Evolutionary conservation across 306 rosid genomes (phyloP).

Genomic region (Lotus japonicus): DNA sequence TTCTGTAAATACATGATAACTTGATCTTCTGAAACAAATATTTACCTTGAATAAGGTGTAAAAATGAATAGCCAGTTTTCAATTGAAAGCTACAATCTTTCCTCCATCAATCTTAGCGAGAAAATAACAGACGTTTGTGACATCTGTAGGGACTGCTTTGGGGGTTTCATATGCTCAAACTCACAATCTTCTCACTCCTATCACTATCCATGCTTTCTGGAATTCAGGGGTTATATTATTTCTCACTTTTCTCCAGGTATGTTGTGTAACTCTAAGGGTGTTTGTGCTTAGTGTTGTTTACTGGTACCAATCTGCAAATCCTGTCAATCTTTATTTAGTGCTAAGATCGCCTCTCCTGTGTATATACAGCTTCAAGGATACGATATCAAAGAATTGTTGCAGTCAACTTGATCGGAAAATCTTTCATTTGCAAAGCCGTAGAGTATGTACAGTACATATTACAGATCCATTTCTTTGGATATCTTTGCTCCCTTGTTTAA

Average conservation of each 20-base stretch:
- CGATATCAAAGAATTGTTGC: slow-evolving; percentile 92
- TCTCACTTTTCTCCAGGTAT: slow-evolving; percentile 86
- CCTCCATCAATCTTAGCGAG: no score
- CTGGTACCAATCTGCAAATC: not conserved
- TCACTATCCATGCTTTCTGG: slow-evolving; percentile 93
- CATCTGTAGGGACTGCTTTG: slow-evolving; percentile 63
- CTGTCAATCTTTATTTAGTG: not conserved
- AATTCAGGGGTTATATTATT: slow-evolving; percentile 89
- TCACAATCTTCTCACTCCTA: slow-evolving; percentile 90
- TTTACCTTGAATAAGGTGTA: not conserved
- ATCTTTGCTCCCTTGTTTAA: slow-evolving; percentile 6
- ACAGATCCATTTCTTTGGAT: slow-evolving; percentile 11
- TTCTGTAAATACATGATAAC: not conserved
- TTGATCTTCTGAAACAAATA: not conserved
- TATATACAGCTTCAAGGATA: slow-evolving; percentile 80
- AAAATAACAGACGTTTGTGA: slow-evolving; percentile 16
- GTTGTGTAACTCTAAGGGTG: not conserved
- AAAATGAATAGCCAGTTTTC: not conserved
- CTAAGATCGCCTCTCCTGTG: slow-evolving; percentile 17
- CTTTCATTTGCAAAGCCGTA: slow-evolving; percentile 7
- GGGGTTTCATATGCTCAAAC: slow-evolving; percentile 98
- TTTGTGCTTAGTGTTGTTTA: not conserved
- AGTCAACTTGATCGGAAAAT: slow-evolving; percentile 44
- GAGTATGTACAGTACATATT: slow-evolving; percentile 19
- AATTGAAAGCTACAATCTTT: slow-evolving; percentile 7